These are phyloP conservation scores for Sphagnum fallax DNA, from an alignment of 228 moss, liverwort and hornwort species.

Conservation along the genomic window DNA sequence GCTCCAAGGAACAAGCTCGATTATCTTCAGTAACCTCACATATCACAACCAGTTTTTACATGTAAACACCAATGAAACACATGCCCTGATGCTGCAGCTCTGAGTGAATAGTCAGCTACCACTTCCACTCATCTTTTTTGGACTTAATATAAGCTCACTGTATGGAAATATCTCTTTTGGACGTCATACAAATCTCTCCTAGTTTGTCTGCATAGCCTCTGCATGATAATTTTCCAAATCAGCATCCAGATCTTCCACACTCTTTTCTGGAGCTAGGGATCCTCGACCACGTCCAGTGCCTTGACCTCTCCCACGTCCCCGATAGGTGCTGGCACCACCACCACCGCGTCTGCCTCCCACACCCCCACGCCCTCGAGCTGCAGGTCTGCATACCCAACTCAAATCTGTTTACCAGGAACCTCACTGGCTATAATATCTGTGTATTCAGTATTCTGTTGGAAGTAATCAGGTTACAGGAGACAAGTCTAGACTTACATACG, in stretches of 20 bases:
- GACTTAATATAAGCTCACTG: too few species aligned
- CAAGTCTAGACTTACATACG: background rate
- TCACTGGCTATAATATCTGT: background rate
- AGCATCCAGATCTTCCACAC: constrained; percentile 80
- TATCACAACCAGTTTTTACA: too few species aligned
- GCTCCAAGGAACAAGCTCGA: too few species aligned
- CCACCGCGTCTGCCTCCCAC: constrained; percentile 34
- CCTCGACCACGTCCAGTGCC: constrained; percentile 60
- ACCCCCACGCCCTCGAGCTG: constrained; percentile 19
- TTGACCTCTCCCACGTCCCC: constrained; percentile 37
- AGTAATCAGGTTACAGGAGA: background rate
- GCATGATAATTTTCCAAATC: constrained; percentile 90
- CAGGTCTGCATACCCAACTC: constrained; percentile 13
- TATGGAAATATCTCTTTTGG: too few species aligned
- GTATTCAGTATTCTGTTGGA: background rate
- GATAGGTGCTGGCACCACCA: background rate
- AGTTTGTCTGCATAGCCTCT: constrained; percentile 72
- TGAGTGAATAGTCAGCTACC: too few species aligned
- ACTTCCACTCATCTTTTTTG: too few species aligned
- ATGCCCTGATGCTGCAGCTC: too few species aligned
- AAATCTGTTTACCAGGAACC: background rate
- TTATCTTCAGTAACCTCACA: too few species aligned
- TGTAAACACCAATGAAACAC: too few species aligned
- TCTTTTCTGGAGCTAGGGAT: constrained; percentile 35
- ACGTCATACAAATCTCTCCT: background rate